Conservation (phyloP, 1,139 yeast species). For the Nadsonia starkeyi-henricii region DNA sequence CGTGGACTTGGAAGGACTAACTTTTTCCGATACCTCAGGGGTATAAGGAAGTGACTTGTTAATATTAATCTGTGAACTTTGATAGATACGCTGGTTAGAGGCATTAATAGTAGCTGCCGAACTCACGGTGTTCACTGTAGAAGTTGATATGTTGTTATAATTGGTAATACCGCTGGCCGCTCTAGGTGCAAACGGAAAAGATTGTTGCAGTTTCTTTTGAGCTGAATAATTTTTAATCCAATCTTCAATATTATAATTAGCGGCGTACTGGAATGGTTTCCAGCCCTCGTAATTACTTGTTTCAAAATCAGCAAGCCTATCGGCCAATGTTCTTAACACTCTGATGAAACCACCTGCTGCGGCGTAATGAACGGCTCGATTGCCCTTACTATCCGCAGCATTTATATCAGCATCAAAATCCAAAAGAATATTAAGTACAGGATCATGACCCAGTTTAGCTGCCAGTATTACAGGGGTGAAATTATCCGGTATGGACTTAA, state of each 20-base stretch:
- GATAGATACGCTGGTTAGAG: no score
- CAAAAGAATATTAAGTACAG: constrained; percentile 54
- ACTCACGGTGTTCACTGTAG: no score
- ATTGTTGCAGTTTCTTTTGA: background rate
- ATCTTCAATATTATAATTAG: constrained; percentile 24
- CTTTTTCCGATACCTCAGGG: no score
- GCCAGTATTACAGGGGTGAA: constrained; percentile 55
- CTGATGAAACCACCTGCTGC: constrained; percentile 60
- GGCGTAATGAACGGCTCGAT: constrained; percentile 69
- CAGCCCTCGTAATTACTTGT: constrained; percentile 51
- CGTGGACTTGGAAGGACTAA: no score
- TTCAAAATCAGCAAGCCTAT: constrained; percentile 35
- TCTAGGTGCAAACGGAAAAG: background rate
- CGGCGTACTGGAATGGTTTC: constrained; percentile 38
- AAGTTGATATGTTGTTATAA: no score
- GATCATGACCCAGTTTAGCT: constrained; percentile 49
- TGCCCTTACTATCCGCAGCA: constrained; percentile 46
- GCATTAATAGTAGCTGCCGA: no score
- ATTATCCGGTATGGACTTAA: constrained; percentile 13
- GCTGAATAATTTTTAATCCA: constrained; percentile 6
- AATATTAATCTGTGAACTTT: no score
- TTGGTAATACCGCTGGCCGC: no score
- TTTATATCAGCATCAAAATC: constrained; percentile 73
- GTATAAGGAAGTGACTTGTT: background rate
- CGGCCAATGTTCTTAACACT: constrained; percentile 47